Evolutionary conservation across 805 yeast genomes (phyloP), one percentile per base, ranked within the genome.

Genomic region (Saccharomycopsis babjevae): DNA sequence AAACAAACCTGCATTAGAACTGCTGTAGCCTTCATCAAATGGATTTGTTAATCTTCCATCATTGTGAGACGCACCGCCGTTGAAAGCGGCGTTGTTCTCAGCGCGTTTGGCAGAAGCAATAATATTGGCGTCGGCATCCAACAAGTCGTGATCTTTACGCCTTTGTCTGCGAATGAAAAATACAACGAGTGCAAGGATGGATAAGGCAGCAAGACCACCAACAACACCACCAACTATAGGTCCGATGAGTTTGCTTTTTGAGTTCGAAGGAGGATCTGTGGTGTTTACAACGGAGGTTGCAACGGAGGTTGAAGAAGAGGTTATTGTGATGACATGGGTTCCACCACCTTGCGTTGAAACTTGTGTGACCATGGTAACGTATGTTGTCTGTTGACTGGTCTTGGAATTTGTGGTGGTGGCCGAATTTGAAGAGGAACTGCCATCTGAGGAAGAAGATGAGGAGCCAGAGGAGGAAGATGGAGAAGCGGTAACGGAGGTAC

Each of bases 171-270:
- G 50, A 30, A 63, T 61, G 38, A 63, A 63, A 25, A 61, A 63
- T 16, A 61, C 56, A 20, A 57, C 66, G 8, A 62, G 52, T 10
- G 64, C 62, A 22, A 63, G 42, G 18, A 61, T 57, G 8, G 61
- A 55, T 30, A 63, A 54, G 30, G 66, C 66, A 15, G 62, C 66
- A 22, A 63, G 39, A 2, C 66, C 66, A 38, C 66, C 66, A 50
- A 62, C 58, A 18, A 63, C 64, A 22, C 66, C 66, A 15, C 66
- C 66, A 30, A 63, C 66, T 18, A 63, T 63, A n/a, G 64, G 64
- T 15, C 64, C 66, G 39, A 63, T 63, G 15, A 63, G 54, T 43
- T 59, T 60, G 25, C 28, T 38, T 11, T 60, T 59, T 38, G 61
- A 55, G 42, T 56, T 59, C 15, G 58, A 36, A 13, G 43, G 16